A percentile compares a stretch with the other conserved stretches of the same genome.
These are phyloP conservation scores for Tuber microsphaerosporum DNA, from an alignment of 495 filamentous ascomycete species.

Conservation along the genomic window DNA sequence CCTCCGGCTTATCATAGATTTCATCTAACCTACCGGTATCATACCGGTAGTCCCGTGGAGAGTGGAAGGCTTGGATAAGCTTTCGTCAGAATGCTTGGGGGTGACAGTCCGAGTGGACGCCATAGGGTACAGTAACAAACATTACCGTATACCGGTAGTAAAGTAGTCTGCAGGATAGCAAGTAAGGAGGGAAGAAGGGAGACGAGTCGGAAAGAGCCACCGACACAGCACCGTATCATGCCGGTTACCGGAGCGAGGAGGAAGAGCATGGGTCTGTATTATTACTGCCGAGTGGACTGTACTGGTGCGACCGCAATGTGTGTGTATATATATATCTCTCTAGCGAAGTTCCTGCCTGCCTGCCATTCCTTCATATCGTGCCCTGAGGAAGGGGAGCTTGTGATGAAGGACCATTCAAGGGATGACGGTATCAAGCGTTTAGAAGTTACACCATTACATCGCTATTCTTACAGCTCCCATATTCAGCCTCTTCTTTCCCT, in stretches of 20 bases:
- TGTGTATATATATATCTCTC: neutral
- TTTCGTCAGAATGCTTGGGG: neutral
- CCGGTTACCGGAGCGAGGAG: neutral
- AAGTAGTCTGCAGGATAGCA: neutral
- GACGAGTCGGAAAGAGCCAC: constrained; percentile 1
- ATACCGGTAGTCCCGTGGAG: neutral
- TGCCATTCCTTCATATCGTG: neutral
- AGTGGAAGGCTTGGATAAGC: neutral
- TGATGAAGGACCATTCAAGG: neutral
- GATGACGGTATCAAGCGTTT: neutral
- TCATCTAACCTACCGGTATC: neutral
- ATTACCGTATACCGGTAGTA: neutral
- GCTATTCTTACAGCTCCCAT: neutral
- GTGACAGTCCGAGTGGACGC: neutral
- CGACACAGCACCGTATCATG: neutral
- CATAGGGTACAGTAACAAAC: neutral
- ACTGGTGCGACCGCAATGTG: neutral
- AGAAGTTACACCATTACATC: neutral
- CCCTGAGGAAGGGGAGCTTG: neutral
- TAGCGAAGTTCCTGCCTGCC: neutral
- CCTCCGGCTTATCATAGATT: neutral
- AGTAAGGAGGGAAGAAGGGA: neutral
- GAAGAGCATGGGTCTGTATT: neutral
- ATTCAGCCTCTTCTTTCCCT: constrained; percentile 17
- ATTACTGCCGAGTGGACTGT: neutral